These are phyloP conservation scores for Camellia oleifera DNA, from an alignment of 179 eudicot genomes.

Conservation along the genomic window DNA sequence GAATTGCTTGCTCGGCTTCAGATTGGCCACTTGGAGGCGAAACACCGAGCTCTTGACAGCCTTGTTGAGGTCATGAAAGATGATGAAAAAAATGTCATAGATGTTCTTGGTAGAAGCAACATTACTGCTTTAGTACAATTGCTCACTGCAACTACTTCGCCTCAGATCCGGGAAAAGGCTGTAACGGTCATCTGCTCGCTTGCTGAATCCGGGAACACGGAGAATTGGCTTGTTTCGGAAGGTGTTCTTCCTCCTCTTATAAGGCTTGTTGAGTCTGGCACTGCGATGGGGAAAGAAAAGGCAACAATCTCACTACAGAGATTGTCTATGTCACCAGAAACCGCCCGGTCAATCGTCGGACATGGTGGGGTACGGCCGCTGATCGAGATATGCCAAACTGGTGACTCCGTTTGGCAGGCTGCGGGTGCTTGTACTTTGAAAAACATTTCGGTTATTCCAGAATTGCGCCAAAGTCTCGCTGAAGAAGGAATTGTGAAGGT, in stretches of 20 bases:
- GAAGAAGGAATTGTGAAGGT: slow-evolving; percentile 71
- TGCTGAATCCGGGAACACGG: slow-evolving; percentile 77
- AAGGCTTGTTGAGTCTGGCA: slow-evolving; percentile 83
- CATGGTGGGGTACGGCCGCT: slow-evolving; percentile 74
- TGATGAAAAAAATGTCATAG: slow-evolving; percentile 67
- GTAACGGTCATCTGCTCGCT: slow-evolving; percentile 66
- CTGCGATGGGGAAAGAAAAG: slow-evolving; percentile 64
- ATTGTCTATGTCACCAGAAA: slow-evolving; percentile 67
- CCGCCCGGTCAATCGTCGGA: slow-evolving; percentile 68
- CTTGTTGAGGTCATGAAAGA: slow-evolving; percentile 82
- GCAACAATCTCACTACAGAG: slow-evolving; percentile 79
- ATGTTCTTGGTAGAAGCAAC: slow-evolving; percentile 77
- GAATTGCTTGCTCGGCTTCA: slow-evolving; percentile 95
- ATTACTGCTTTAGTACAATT: slow-evolving; percentile 73
- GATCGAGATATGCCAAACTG: slow-evolving; percentile 56
- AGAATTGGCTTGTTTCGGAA: slow-evolving; percentile 85
- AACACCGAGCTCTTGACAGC: slow-evolving; percentile 74
- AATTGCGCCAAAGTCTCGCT: slow-evolving; percentile 55
- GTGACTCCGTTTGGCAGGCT: slow-evolving; percentile 82
- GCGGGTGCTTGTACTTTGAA: slow-evolving; percentile 76
- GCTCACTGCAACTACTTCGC: slow-evolving; percentile 67
- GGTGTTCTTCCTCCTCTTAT: slow-evolving; percentile 82
- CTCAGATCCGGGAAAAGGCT: slow-evolving; percentile 74
- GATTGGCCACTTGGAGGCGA: slow-evolving; percentile 88
- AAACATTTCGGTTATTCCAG: slow-evolving; percentile 77